Conservation (phyloP, 164 flowering plant species). For the Magnolia kwangsiensis region DNA sequence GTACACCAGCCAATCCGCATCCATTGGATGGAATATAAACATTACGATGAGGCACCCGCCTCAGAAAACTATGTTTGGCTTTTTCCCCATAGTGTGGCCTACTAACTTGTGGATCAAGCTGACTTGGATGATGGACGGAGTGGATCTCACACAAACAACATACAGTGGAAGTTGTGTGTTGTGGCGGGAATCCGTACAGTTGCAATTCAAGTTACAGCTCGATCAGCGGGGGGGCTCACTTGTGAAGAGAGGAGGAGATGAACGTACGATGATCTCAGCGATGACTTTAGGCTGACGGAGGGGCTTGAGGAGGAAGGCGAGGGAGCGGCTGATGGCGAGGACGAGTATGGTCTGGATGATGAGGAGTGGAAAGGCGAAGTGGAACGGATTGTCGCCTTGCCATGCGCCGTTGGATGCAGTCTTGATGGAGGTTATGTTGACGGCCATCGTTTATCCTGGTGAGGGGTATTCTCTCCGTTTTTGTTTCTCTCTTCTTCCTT, state of each 20-base stretch:
- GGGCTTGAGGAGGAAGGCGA: slow-evolving; percentile 68
- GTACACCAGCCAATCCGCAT: too few species aligned
- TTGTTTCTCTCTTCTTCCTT: background rate
- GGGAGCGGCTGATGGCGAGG: slow-evolving; percentile 48
- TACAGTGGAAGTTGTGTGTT: too few species aligned
- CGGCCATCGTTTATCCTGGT: slow-evolving; percentile 14
- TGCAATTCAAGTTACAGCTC: too few species aligned
- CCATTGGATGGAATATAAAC: too few species aligned
- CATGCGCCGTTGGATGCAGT: slow-evolving; percentile 63
- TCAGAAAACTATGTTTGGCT: too few species aligned
- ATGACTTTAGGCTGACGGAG: slow-evolving; percentile 87
- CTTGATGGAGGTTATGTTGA: slow-evolving; percentile 50
- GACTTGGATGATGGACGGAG: too few species aligned
- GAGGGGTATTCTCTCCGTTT: background rate
- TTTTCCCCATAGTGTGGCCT: too few species aligned
- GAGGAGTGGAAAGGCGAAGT: slow-evolving; percentile 71
- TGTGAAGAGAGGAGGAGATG: background rate
- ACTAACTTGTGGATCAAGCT: too few species aligned
- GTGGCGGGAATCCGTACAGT: too few species aligned
- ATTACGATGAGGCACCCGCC: too few species aligned
- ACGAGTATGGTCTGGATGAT: slow-evolving; percentile 57
- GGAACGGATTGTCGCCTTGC: slow-evolving; percentile 81
- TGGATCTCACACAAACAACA: too few species aligned
- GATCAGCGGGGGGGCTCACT: too few species aligned
- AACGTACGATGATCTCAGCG: slow-evolving; percentile 72